These are phyloP conservation scores for Euphorbia corollata DNA, from an alignment of 441 rosid species.

Conservation along the genomic window DNA sequence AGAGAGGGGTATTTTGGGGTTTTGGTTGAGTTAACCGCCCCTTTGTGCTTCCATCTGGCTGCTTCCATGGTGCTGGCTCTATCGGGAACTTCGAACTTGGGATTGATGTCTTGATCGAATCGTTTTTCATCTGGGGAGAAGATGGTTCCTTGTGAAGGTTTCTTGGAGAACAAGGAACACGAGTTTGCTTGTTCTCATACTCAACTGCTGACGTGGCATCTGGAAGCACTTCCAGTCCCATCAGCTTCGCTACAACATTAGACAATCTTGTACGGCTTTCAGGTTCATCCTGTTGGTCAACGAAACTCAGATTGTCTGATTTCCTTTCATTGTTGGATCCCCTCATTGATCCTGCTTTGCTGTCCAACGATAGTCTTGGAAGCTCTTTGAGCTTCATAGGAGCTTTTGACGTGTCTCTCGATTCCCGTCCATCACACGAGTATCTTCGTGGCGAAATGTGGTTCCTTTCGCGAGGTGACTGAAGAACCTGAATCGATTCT, in stretches of 20 bases:
- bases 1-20: constrained; percentile 27
- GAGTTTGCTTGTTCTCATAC: constrained; percentile 34
- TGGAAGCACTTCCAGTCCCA: constrained; percentile 75
- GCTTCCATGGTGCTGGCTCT: constrained; percentile 69
- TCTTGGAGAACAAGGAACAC: constrained; percentile 43
- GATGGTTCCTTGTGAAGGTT: constrained; percentile 37
- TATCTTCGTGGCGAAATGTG: constrained; percentile 43
- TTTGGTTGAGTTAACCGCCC: constrained; percentile 26
- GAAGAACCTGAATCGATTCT: constrained; percentile 40
- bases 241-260: constrained; percentile 73
- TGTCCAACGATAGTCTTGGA: constrained; percentile 87
- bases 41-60: constrained; percentile 39
- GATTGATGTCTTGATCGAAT: constrained; percentile 36
- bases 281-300: constrained; percentile 40
- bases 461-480: constrained; percentile 30
- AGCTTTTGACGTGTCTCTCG: constrained; percentile 45
- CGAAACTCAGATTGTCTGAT: constrained; percentile 26
- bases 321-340: constrained; percentile 38
- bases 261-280: constrained; percentile 53
- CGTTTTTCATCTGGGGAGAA: constrained; percentile 36
- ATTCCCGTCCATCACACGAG: constrained; percentile 80
- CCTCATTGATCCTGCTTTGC: constrained; percentile 51
- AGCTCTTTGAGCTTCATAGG: constrained; percentile 59
- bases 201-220: constrained; percentile 27
- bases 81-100: constrained; percentile 45